Evolutionary conservation across 768 basidiomycete species (phyloP).

Genomic region (Tulasnella sp.): DNA sequence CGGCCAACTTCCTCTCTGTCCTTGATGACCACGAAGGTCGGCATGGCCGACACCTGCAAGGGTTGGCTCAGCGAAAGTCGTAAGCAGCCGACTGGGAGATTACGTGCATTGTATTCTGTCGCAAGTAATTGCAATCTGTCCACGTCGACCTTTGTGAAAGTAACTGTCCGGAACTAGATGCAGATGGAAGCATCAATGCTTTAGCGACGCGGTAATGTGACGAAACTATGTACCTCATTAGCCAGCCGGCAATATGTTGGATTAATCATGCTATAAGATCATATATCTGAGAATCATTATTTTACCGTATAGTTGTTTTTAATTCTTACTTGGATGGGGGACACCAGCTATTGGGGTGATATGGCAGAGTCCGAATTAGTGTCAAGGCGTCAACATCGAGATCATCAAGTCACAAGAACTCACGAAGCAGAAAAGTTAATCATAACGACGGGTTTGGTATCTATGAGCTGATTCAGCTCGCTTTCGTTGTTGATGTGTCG

Average conservation of each 20-base stretch:
- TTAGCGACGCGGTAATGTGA: background rate
- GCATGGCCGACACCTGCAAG: constrained; percentile 31
- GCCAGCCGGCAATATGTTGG: constrained; percentile 14
- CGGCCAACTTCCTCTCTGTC: constrained; percentile 30
- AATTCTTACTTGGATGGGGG: constrained; percentile 21
- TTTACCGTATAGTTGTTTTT: background rate
- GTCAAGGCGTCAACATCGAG: background rate
- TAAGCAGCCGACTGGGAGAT: background rate
- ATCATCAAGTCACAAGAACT: background rate
- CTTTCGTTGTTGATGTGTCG: constrained; percentile 7
- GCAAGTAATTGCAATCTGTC: constrained; percentile 32
- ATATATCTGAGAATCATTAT: background rate
- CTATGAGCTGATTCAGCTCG: constrained; percentile 16
- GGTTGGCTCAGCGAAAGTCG: background rate
- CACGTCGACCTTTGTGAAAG: constrained; percentile 33
- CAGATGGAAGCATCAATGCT: background rate
- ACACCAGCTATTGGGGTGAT: constrained; percentile 16
- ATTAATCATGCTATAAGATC: constrained; percentile 3
- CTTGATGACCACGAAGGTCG: constrained; percentile 36
- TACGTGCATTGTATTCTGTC: constrained; percentile 29
- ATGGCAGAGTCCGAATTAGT: background rate
- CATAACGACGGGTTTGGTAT: constrained; percentile 13
- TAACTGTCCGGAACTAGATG: constrained; percentile 28
- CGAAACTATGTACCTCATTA: background rate
- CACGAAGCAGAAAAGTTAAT: constrained; percentile 24